A percentile compares a stretch with the other conserved stretches of the same genome.
Conservation (phyloP, 306 rosid species). For the Cucumis melo region DNA sequence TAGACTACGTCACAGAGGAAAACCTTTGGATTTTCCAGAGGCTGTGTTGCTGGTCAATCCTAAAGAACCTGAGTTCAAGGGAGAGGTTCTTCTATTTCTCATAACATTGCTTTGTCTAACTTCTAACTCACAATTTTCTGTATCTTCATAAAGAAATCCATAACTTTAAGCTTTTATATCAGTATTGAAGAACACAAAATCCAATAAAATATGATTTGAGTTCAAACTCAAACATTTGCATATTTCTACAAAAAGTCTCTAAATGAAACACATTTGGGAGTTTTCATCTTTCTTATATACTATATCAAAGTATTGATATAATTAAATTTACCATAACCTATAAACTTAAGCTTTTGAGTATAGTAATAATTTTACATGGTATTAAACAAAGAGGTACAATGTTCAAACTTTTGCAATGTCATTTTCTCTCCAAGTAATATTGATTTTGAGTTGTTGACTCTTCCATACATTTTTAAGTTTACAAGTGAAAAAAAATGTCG, state of each 20-base stretch:
- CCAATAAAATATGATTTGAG: neutral
- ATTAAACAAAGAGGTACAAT: too few relatives aligned
- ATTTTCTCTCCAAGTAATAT: too few relatives aligned
- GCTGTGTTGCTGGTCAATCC: constrained; percentile 33
- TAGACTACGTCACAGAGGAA: constrained; percentile 28
- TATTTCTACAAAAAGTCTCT: neutral
- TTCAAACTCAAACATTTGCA: neutral
- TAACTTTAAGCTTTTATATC: neutral
- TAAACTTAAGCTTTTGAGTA: too few relatives aligned
- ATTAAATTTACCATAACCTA: too few relatives aligned
- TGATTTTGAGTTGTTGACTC: too few relatives aligned
- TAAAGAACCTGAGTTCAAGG: constrained; percentile 25
- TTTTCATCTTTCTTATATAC: neutral
- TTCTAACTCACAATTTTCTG: neutral
- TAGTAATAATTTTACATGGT: too few relatives aligned
- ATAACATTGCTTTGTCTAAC: neutral
- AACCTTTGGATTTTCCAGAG: constrained; percentile 31
- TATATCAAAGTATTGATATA: neutral
- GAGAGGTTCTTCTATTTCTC: constrained; percentile 20
- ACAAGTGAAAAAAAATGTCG: too few relatives aligned
- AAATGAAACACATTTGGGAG: neutral
- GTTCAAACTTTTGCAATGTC: too few relatives aligned
- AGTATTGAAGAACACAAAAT: neutral
- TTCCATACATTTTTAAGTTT: too few relatives aligned
- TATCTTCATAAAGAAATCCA: neutral